Percentiles rank a stretch among this genome's conserved stretches.
Conservation (phyloP, 1,284 basidiomycete species). For the Austroboletus novae-zelandiae region DNA sequence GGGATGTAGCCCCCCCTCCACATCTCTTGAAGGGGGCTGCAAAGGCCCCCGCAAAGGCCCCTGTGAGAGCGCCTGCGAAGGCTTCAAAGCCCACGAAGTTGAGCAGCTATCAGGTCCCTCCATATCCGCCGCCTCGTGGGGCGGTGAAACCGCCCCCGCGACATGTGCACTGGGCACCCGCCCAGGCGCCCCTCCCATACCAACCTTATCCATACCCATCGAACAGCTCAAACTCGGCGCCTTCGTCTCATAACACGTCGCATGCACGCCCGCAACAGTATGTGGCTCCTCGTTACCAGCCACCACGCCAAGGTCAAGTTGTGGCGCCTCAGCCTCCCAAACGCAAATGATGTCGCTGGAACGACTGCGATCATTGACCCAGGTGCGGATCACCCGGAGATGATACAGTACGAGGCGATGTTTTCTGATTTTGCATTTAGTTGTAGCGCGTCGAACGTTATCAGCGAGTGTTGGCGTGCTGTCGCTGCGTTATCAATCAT, state of each 20-base stretch:
- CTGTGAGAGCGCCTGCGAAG: neutral
- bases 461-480: conserved; percentile 11
- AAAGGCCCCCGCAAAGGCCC: neutral
- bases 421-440: conserved; percentile 23
- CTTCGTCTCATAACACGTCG: conserved; percentile 10
- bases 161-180: conserved; percentile 29
- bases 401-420: conserved; percentile 17
- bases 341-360: conserved; percentile 19
- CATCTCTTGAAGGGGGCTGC: conserved; percentile 5
- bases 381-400: conserved; percentile 29
- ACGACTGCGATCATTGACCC: conserved; percentile 12
- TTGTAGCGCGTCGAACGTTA: conserved; percentile 20
- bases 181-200: conserved; percentile 25
- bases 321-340: conserved; percentile 2
- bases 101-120: conserved; percentile 12
- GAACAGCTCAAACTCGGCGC: conserved; percentile 11
- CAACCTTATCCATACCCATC: conserved; percentile 32
- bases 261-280: conserved; percentile 3
- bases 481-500: conserved; percentile 16
- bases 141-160: conserved; percentile 14
- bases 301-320: conserved; percentile 11
- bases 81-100: conserved; percentile 1
- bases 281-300: conserved; percentile 23
- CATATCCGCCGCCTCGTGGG: conserved; percentile 26
- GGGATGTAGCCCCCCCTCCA: conserved; percentile 10